phyloP scores from a whole-genome alignment of 305 asterid species.

The Solanum chacoense region DNA sequence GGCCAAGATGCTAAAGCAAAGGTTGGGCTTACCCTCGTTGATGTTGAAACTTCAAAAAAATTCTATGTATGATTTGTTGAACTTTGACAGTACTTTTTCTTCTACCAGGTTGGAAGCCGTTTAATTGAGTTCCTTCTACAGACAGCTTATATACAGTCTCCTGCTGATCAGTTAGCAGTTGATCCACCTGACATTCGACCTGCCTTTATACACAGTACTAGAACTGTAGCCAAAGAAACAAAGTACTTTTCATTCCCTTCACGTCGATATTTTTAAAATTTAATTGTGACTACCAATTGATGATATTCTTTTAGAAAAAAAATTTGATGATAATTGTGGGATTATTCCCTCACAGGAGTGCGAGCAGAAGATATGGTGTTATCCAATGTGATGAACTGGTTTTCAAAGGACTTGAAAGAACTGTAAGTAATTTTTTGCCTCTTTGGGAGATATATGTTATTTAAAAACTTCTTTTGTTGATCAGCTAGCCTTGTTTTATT shows the following conservation, averaged over 20 bases:
- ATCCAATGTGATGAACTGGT: conserved; percentile 80
- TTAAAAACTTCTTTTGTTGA: neutral
- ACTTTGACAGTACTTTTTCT: neutral
- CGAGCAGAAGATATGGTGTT: conserved; percentile 71
- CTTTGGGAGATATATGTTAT: neutral
- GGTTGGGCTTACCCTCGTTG: conserved; percentile 30
- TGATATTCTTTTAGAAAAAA: neutral
- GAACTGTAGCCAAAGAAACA: conserved; percentile 39
- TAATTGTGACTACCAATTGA: conserved; percentile 2
- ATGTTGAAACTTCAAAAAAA: neutral
- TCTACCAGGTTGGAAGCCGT: conserved; percentile 76
- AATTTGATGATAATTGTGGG: conserved; percentile 11
- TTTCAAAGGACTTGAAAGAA: conserved; percentile 76
- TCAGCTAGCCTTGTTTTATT: neutral
- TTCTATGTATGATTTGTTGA: neutral
- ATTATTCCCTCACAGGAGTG: conserved; percentile 33
- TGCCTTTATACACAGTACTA: conserved; percentile 71
- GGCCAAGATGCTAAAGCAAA: conserved; percentile 72
- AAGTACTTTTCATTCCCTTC: conserved; percentile 23
- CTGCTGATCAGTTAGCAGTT: conserved; percentile 49
- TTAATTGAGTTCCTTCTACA: conserved; percentile 74
- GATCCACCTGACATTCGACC: conserved; percentile 86
- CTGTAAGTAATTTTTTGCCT: conserved; percentile 38
- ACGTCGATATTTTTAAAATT: neutral
- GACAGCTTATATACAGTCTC: conserved; percentile 82